These are phyloP conservation scores for Alternaria ventricosa DNA, from an alignment of 2,329 filamentous ascomycete species.

Conservation along the genomic window DNA sequence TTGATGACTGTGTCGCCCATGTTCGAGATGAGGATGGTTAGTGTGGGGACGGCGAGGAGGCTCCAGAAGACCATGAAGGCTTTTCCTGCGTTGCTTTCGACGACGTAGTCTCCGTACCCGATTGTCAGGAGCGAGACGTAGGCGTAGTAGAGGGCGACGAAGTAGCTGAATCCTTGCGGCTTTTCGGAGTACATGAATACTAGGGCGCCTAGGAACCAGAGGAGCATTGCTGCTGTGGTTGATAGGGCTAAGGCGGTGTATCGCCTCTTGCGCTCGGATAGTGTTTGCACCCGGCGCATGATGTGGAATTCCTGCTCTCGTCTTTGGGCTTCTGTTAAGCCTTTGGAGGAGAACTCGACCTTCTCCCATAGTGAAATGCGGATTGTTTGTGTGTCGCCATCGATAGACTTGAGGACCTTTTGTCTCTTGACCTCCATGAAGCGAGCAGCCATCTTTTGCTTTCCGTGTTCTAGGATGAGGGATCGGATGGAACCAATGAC, in stretches of 20 bases:
- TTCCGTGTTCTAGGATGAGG: constrained; percentile 58
- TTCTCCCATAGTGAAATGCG: constrained; percentile 51
- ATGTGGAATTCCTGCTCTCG: constrained; percentile 57
- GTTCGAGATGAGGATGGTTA: constrained; percentile 62
- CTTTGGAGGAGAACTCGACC: constrained; percentile 51
- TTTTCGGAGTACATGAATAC: constrained; percentile 58
- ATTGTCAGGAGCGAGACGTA: constrained; percentile 62
- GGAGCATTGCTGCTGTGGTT: constrained; percentile 43
- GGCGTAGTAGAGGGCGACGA: constrained; percentile 60
- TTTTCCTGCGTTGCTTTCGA: constrained; percentile 58
- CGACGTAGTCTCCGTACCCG: constrained; percentile 60
- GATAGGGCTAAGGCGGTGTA: constrained; percentile 53
- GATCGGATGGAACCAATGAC: constrained; percentile 62
- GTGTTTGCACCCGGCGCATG: constrained; percentile 51
- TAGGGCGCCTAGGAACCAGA: constrained; percentile 58
- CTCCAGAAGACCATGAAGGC: constrained; percentile 66
- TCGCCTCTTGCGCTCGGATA: constrained; percentile 45
- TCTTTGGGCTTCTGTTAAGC: constrained; percentile 47
- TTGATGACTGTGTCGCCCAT: constrained; percentile 64
- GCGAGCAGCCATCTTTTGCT: constrained; percentile 58
- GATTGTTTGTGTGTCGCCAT: constrained; percentile 51
- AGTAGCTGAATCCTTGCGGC: constrained; percentile 59
- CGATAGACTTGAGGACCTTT: constrained; percentile 48
- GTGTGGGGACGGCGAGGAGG: constrained; percentile 60
- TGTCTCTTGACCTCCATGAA: constrained; percentile 58